These are phyloP conservation scores for Scleroderma bovista DNA, from an alignment of 768 basidiomycete genomes.

Conservation along the genomic window DNA sequence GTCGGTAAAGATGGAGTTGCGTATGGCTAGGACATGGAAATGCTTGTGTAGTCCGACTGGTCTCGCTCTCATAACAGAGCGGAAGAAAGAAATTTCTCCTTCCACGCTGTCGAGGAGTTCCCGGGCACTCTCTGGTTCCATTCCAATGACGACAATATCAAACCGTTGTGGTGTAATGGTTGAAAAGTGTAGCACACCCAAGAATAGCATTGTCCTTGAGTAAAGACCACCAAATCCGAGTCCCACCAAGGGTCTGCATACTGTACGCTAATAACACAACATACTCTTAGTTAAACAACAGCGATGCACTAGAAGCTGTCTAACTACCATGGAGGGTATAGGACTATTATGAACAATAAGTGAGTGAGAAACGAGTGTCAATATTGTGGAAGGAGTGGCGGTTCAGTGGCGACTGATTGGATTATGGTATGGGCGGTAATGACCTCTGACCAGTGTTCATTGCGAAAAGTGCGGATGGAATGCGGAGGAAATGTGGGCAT, in stretches of 20 bases:
- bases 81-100: slow-evolving; percentile 84
- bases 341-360: slow-evolving; percentile 22
- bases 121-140: slow-evolving; percentile 26
- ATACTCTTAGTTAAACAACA: slow-evolving; percentile 16
- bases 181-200: not conserved
- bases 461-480: slow-evolving; percentile 16
- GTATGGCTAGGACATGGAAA: slow-evolving; percentile 76
- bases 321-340: slow-evolving; percentile 19
- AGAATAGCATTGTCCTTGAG: not conserved
- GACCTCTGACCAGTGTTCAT: slow-evolving; percentile 9
- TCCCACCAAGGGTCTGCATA: too few species aligned
- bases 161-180: too few species aligned
- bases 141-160: slow-evolving; percentile 2
- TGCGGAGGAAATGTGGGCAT: slow-evolving; percentile 2
- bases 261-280: slow-evolving; percentile 16
- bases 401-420: slow-evolving; percentile 6
- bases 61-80: slow-evolving; percentile 72
- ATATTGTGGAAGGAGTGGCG: slow-evolving; percentile 17
- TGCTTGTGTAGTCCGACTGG: slow-evolving; percentile 81
- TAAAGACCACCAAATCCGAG: too few species aligned
- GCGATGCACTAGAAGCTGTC: slow-evolving; percentile 6
- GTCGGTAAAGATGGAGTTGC: slow-evolving; percentile 64
- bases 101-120: slow-evolving; percentile 65
- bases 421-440: slow-evolving; percentile 3
- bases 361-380: slow-evolving; percentile 15